Conservation (phyloP, 352 stramenopile genomes). For the Elongisporangium undulatum region DNA sequence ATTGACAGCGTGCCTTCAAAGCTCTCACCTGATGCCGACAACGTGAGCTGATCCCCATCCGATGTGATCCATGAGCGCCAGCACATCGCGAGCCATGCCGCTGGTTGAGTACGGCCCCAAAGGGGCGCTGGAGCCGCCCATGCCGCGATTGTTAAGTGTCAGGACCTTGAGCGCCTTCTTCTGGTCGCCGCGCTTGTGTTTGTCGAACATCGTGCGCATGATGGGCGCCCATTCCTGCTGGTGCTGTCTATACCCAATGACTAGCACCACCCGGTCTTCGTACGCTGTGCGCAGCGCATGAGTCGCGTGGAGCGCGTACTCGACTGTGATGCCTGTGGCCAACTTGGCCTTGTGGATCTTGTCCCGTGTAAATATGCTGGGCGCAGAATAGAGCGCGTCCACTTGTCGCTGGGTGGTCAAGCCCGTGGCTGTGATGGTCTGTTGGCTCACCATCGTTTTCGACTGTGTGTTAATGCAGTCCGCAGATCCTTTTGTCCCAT, state of each 20-base stretch:
- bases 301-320: constrained; percentile 21
- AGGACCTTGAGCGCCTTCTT: constrained; percentile 26
- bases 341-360: constrained; percentile 17
- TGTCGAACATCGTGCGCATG: constrained; percentile 16
- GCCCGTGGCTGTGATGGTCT: constrained; percentile 14
- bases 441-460: not conserved
- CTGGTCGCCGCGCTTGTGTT: not conserved
- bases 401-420: constrained; percentile 27
- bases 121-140: constrained; percentile 23
- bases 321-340: constrained; percentile 20
- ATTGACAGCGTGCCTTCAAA: not conserved
- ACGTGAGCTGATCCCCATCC: constrained; percentile 28
- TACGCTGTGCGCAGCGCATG: not conserved
- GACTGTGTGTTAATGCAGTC: not conserved
- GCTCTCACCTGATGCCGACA: constrained; percentile 18
- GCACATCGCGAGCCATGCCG: constrained; percentile 30
- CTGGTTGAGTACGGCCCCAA: constrained; percentile 34
- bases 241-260: constrained; percentile 19
- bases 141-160: constrained; percentile 44
- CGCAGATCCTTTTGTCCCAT: not conserved
- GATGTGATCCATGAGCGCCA: constrained; percentile 33
- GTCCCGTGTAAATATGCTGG: constrained; percentile 21
- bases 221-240: constrained; percentile 19
- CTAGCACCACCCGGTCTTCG: constrained; percentile 15
- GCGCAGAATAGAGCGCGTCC: constrained; percentile 21